Conservation (phyloP, 2,329 filamentous ascomycete species). For the Dactylonectria macrodidyma region DNA sequence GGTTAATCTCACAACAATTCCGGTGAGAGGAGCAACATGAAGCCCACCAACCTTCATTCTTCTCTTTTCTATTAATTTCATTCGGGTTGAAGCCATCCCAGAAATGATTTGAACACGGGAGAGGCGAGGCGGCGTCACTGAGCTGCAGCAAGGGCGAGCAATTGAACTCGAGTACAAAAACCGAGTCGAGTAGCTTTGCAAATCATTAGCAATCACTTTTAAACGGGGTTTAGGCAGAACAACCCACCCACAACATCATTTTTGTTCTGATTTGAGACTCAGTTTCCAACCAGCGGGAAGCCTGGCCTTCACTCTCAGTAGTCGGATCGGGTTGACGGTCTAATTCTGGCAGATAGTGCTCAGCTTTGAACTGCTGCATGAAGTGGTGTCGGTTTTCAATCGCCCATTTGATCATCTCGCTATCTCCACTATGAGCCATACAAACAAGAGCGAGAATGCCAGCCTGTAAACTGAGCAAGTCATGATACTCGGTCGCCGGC, state of each 20-base stretch:
- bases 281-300: not conserved
- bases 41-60: not conserved
- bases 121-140: not conserved
- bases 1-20: not conserved
- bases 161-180: constrained; percentile 8
- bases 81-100: not conserved
- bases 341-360: not conserved
- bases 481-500: not conserved
- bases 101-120: not conserved
- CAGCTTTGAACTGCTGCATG: not conserved
- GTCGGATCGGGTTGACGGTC: not conserved
- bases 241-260: constrained; percentile 16
- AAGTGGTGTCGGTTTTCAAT: not conserved
- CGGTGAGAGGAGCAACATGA: not conserved
- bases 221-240: not conserved
- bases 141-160: constrained; percentile 1
- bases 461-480: not conserved
- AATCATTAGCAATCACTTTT: not conserved
- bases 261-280: not conserved
- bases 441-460: constrained; percentile 5
- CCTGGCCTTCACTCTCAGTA: not conserved
- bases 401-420: not conserved
- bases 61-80: not conserved
- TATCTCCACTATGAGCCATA: constrained; percentile 7
- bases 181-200: constrained; percentile 4